Conservation (phyloP, 1,284 basidiomycete genomes). For the Takashimella tepidaria region DNA sequence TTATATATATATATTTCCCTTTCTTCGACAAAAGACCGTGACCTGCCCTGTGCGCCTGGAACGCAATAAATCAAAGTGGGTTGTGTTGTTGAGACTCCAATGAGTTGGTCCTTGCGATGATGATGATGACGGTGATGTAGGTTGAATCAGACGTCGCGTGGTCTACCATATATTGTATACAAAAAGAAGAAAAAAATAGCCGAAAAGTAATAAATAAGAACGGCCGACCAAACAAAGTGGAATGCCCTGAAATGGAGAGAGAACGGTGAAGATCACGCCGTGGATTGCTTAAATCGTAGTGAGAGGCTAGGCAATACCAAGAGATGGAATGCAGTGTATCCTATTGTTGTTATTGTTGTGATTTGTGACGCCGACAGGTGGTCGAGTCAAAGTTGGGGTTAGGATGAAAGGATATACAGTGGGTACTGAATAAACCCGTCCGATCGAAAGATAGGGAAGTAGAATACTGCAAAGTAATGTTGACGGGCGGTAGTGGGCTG, state of each 20-base stretch:
- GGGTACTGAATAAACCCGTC: not conserved
- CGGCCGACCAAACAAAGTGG: not conserved
- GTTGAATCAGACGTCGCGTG: too few relatives aligned
- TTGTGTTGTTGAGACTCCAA: not conserved
- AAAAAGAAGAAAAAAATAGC: too few relatives aligned
- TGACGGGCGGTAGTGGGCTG: not conserved
- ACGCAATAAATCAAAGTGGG: not conserved
- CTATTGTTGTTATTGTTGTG: not conserved
- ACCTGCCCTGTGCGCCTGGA: not conserved
- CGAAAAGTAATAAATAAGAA: too few relatives aligned
- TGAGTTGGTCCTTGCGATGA: not conserved
- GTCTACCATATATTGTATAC: too few relatives aligned
- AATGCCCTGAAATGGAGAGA: not conserved
- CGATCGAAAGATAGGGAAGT: not conserved
- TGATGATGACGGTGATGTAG: too few relatives aligned
- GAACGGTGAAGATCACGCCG: not conserved
- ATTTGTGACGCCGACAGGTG: not conserved
- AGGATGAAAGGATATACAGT: not conserved
- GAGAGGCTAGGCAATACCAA: not conserved
- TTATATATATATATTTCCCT: not conserved
- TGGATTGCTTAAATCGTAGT: not conserved
- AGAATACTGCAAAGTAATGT: not conserved
- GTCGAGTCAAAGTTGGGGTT: not conserved
- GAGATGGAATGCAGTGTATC: not conserved
- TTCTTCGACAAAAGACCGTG: not conserved